Evolutionary conservation across 768 basidiomycete genomes (phyloP).

Genomic region (Leucosporidium creatinivorum): DNA sequence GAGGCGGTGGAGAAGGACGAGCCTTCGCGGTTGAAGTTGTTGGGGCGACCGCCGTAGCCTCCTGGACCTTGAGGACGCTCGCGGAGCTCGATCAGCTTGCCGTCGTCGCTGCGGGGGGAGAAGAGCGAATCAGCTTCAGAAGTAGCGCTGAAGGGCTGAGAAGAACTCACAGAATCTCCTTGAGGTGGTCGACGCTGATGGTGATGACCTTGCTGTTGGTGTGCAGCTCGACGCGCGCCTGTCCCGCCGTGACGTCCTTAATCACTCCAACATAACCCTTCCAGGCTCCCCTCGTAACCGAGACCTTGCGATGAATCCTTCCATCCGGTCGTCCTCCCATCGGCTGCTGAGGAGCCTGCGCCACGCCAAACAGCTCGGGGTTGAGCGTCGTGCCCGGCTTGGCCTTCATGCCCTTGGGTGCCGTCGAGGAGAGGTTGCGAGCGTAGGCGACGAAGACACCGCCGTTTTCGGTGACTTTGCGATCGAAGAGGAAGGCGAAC

Average conservation of each 20-base stretch:
- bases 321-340: conserved; percentile 22
- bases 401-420: conserved; percentile 71
- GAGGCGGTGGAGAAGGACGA: conserved; percentile 15
- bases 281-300: conserved; percentile 73
- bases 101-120: conserved; percentile 10
- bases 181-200: conserved; percentile 43
- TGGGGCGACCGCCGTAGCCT: background rate
- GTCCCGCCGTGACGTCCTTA: conserved; percentile 85
- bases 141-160: background rate
- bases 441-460: conserved; percentile 91
- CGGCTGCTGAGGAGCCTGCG: conserved; percentile 49
- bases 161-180: conserved; percentile 23
- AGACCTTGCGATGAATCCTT: conserved; percentile 58
- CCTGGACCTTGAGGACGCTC: conserved; percentile 14
- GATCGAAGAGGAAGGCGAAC: conserved; percentile 88
- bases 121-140: background rate
- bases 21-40: conserved; percentile 8
- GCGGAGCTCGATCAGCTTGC: conserved; percentile 17
- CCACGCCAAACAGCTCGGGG: conserved; percentile 63
- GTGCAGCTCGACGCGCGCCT: conserved; percentile 81
- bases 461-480: conserved; percentile 80
- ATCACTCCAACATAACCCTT: conserved; percentile 88
- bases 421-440: conserved; percentile 69
- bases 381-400: conserved; percentile 70
- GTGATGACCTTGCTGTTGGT: conserved; percentile 83